Evolutionary conservation across 2,329 filamentous ascomycete species (phyloP).

Genomic region (Diaporthe sp.): DNA sequence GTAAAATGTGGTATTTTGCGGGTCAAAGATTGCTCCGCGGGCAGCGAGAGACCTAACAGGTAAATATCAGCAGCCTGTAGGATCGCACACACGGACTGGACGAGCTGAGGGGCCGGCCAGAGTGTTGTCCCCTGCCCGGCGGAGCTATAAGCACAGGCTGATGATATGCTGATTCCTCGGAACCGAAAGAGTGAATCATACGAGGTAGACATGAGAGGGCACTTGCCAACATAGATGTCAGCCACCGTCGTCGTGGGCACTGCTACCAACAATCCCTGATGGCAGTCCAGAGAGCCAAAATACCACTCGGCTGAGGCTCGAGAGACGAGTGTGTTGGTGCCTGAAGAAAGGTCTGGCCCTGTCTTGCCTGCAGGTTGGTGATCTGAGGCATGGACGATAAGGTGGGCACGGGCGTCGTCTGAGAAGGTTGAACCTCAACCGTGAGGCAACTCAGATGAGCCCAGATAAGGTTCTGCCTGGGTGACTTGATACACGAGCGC

Average conservation of each 20-base stretch:
- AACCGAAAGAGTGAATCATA: not conserved
- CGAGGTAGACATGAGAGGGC: not conserved
- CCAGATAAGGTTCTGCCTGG: constrained; percentile 11
- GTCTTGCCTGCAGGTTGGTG: constrained; percentile 2
- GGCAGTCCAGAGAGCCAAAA: not conserved
- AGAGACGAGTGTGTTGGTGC: not conserved
- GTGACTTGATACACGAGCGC: constrained; percentile 8
- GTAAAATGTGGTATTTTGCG: not conserved
- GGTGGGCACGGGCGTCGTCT: not conserved
- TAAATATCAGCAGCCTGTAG: not conserved
- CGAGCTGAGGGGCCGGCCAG: not conserved
- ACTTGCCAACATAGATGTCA: not conserved
- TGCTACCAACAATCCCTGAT: not conserved
- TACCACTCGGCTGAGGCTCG: not conserved
- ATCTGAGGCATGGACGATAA: constrained; percentile 7
- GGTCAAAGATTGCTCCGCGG: not conserved
- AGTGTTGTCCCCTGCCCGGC: not conserved
- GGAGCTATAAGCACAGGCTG: not conserved
- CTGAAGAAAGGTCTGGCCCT: not conserved
- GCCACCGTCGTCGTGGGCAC: not conserved
- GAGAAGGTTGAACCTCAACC: constrained; percentile 23
- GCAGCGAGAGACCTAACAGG: not conserved
- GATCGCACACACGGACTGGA: not conserved
- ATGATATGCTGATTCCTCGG: not conserved
- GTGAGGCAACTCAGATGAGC: not conserved